Base-by-base conservation (phyloP, 2,329 filamentous ascomycete species). In the Monilinia aucupariae region DNA sequence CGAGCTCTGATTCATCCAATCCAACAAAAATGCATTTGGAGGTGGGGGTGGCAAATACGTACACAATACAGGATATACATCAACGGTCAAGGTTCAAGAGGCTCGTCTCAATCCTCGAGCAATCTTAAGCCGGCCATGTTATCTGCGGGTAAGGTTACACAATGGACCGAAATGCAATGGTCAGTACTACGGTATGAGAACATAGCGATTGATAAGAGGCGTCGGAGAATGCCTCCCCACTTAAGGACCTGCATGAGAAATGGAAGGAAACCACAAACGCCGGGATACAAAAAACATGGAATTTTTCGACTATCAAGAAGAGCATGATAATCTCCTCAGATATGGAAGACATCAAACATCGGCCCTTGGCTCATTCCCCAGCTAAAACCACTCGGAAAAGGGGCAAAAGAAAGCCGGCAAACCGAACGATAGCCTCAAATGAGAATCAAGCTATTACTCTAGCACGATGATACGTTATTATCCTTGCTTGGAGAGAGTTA, bases 221-320 rank as follows among this genome's bases (percentile, higher is more conserved):
- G 53, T 32, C 20, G 25, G 17, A 32, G 47, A 54, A 37, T 34
- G 22, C 41, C 10, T n/a, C 55, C 5, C 25, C 49, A 22, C 27
- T 49, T 27, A 48, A 59, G 32, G 55, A 39, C 59, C 39, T 37
- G 49, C 49, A 55, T 54, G 30, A 47, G 30, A 47, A 30, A 54
- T 41, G 41, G 27, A 9, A 34, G n/a, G 32, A 50, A 17, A 27
- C 50, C 41, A 47, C 54, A 37, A 54, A 17, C 45, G 27, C 59
- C 27, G 22, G 50, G 59, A 32, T 55, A 6, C 10, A 41, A 25
- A 22, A 43, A 43, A 34, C 20, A 45, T 25, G 4, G 22, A 45
- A 3, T 22, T 37, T 32, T 13, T 7, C 20, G n/a, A 48, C 34
- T 17, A 37, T n/a, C n/a, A n/a, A n/a, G n/a, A n/a, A n/a, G n/a